Evolutionary conservation across 805 yeast species (phyloP), one percentile per base, ranked within the genome.

Genomic region (Yarrowia divulgata): DNA sequence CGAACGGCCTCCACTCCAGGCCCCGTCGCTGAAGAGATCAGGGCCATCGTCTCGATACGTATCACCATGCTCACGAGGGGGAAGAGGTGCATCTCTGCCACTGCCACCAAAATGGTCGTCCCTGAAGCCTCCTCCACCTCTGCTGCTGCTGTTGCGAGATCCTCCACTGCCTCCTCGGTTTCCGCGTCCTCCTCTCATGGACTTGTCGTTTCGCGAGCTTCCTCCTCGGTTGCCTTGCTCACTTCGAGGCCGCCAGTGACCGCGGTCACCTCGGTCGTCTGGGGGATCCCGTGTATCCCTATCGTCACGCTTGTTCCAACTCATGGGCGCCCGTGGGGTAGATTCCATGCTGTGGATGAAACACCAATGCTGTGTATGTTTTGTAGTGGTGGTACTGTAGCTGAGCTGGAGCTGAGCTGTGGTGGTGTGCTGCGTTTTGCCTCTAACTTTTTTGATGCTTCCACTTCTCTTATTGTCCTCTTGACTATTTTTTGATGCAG

Each of bases 241-340:
- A 12, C 42, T 13, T 34, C 43, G 42, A 13, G 58, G 48, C 9
- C 63, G 29, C 63, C 63, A 57, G 37, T 40, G 37, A 13, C 37
- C n/a, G 46, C 63, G 46, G 16, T 40, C 63, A 18, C 29, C 29
- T 23, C 63, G 63, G 48, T 54, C 60, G n/a, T 57, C 63, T 10
- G 48, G 35, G 2, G 46, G 32, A 13, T 57, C 48, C 8, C 63
- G 6, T 2, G 46, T 5, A 16, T 39, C 48, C 63, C 48, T 23
- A 37, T 57, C 63, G 39, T 57, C 63, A 16, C 63, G 63, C 23
- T 57, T 57, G 37, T n/a, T 42, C 63, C 63, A 57, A 9, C 63
- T 57, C 63, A 57, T 57, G 46, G 63, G 63, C 23, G 46, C 48
- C 37, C 63, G 46, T n/a, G 63, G 63, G 35, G 63, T 42, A 10